A percentile compares a stretch with the other conserved stretches of the same genome.
Conservation (phyloP, 306 rosid genomes). For the Casuarina equisetifolia region DNA sequence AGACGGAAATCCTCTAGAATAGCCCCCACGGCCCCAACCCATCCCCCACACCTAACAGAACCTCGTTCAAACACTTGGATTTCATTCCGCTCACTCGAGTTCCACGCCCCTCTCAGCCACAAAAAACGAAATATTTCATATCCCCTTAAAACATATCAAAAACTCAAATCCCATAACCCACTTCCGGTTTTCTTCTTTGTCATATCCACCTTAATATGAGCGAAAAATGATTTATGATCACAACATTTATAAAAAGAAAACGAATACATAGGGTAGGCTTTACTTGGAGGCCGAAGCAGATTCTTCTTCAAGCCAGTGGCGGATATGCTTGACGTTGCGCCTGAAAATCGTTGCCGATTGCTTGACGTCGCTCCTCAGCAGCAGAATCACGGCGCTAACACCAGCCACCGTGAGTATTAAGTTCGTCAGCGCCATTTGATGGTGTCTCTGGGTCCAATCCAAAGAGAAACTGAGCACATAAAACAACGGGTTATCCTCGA, state of each 20-base stretch:
- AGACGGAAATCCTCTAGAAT: too few relatives aligned
- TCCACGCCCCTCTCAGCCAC: too few relatives aligned
- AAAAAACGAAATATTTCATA: background rate
- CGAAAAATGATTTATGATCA: background rate
- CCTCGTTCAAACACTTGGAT: too few relatives aligned
- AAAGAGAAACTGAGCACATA: background rate
- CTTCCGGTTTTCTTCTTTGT: background rate
- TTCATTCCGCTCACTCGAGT: too few relatives aligned
- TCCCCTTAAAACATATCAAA: background rate
- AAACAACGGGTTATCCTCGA: background rate
- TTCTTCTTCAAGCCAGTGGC: conserved; percentile 58
- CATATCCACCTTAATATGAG: background rate
- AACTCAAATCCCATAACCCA: background rate
- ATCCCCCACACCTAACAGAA: too few relatives aligned
- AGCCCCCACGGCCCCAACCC: too few relatives aligned
- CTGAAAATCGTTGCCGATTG: conserved; percentile 43
- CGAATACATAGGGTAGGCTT: background rate
- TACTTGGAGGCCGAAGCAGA: conserved; percentile 44
- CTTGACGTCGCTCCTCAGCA: conserved; percentile 52
- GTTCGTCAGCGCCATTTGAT: conserved; percentile 46
- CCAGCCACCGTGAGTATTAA: conserved; percentile 53
- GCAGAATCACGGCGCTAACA: conserved; percentile 47
- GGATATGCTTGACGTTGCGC: conserved; percentile 51
- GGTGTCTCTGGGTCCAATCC: background rate
- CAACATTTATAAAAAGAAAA: background rate